A percentile compares a stretch with the other conserved stretches of the same genome.
phyloP scores from a whole-genome alignment of 1,139 yeast species.

The Blastobotrys persicus region DNA sequence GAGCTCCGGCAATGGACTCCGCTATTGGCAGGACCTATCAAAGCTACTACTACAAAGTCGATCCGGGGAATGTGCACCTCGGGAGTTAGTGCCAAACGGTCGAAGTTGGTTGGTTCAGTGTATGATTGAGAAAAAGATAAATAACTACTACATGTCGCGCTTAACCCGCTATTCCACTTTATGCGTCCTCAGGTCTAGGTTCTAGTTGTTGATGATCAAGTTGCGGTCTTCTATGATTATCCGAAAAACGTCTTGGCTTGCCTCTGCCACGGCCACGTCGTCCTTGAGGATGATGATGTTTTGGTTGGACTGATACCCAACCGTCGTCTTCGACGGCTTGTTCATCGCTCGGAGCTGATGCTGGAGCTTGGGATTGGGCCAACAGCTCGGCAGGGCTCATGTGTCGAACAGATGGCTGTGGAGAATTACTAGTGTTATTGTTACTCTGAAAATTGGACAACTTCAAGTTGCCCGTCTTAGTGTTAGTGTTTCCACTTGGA shows the following conservation, averaged over 20 bases:
- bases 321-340: constrained; percentile 2
- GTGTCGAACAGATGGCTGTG: constrained; percentile 6
- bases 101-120: not conserved
- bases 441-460: not conserved
- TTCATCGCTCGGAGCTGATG: not conserved
- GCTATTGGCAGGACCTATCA: too few species aligned
- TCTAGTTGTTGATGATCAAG: constrained; percentile 1
- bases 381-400: constrained; percentile 1
- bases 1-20: too few species aligned
- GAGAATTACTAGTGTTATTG: not conserved
- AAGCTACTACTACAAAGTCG: too few species aligned
- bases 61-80: too few species aligned
- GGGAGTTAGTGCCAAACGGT: too few species aligned
- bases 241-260: constrained; percentile 3
- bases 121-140: not conserved
- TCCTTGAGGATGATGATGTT: constrained; percentile 2
- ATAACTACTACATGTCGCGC: not conserved
- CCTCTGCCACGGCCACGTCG: constrained; percentile 6
- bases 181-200: not conserved
- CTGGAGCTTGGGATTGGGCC: not conserved
- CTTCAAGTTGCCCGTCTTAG: constrained; percentile 4
- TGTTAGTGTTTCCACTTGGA: constrained; percentile 4
- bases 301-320: constrained; percentile 5
- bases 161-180: not conserved
- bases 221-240: constrained; percentile 1